Evolutionary conservation across 371 early-diverging fungal species (phyloP), one percentile per base, ranked within the genome.

Genomic region (Mortierella sp.): DNA sequence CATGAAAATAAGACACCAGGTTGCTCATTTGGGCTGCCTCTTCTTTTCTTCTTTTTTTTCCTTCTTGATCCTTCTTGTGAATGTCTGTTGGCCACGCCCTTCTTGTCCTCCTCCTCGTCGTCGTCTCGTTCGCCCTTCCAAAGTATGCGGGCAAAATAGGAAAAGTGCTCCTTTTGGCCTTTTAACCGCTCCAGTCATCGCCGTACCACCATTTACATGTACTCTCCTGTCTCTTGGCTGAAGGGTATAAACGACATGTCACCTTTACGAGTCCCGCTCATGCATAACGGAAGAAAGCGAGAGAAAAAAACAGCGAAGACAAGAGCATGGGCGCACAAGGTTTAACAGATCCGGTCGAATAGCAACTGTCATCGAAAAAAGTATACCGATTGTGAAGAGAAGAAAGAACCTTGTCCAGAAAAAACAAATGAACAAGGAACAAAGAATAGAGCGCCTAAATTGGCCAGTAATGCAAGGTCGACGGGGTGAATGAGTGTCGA

Each of bases 341-440:
- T 42, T 68, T 68, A 68, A 42, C 68, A 42, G 68, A 68, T 68
- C 68, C 42, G 50, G 50, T 34, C 31, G 38, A 48, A 34, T 45
- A 44, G 34, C 48, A 76, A 50, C 34, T 68, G 65, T 48, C 60
- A 75, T 68, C 42, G 68, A 68, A 65, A 38, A 6, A 65, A 21
- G 19, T 2, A 38, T 42, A 21, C 19, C 28, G 38, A 34, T 34
- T 11, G 31, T 63, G 63, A 63, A 16, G 2, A 34, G 34, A 63
- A 63, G 19, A 28, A 38, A 16, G 2, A 63, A 7, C 63, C 28
- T 63, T 63, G 63, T 34, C 14, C 31, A 31, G 26, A 60, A 14
- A 14, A 2, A 0, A 28, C 13, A 11, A 26, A 57, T 31, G 63
- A 34, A 8, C 31, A 63, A 7, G 3, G 26, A 10, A 3, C 26